These are phyloP conservation scores for Andalucia godoyi DNA, from an alignment of 78 protist species.

Conservation along the genomic window DNA sequence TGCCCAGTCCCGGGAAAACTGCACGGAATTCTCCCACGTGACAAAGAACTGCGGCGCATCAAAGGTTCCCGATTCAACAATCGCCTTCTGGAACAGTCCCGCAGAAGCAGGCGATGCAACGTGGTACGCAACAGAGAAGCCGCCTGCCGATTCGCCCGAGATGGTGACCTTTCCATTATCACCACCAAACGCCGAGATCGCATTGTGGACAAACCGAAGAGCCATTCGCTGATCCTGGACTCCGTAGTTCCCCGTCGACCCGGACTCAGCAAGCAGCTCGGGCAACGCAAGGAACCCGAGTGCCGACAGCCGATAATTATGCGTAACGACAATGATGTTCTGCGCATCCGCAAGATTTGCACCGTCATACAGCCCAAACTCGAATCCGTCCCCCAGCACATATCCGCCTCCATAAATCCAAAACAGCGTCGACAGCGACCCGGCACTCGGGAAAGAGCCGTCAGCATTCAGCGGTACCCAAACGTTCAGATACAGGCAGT, in stretches of 20 bases:
- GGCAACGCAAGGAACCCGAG: slow-evolving; percentile 12
- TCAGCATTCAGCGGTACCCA: not conserved
- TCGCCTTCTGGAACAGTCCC: not conserved
- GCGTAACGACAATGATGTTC: slow-evolving; percentile 12
- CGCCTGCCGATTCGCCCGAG: slow-evolving; percentile 29
- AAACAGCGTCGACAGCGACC: too few species aligned
- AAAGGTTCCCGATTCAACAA: not conserved
- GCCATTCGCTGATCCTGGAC: slow-evolving; percentile 20
- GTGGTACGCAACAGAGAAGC: not conserved
- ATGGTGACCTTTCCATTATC: slow-evolving; percentile 4
- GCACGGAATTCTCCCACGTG: too few species aligned
- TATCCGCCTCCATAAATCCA: too few species aligned
- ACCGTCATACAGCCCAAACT: not conserved
- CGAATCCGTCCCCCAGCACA: too few species aligned
- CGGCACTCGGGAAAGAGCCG: too few species aligned
- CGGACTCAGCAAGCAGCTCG: not conserved
- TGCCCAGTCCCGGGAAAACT: too few species aligned
- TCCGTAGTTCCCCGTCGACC: slow-evolving; percentile 27
- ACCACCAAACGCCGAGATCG: slow-evolving; percentile 35
- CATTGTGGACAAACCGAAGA: slow-evolving; percentile 25
- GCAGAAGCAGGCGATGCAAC: not conserved
- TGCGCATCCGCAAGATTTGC: not conserved
- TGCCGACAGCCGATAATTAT: slow-evolving; percentile 12
- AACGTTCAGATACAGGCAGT: not conserved
- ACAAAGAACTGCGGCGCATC: not conserved